Conservation (phyloP, 1,139 yeast species). For the Kodamaea ohmeri region DNA sequence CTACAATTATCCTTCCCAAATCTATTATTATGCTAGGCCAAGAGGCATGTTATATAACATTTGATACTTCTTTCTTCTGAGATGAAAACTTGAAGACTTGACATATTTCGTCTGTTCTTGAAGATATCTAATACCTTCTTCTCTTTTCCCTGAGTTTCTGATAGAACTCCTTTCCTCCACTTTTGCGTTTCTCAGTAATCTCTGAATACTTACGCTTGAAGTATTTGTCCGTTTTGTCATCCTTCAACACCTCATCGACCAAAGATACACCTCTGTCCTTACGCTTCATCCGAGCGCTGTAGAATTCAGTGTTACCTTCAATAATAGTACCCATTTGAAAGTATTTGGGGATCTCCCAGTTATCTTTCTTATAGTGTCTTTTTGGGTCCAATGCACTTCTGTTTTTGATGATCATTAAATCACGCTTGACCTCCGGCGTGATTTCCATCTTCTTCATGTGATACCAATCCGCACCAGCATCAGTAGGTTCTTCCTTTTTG, state of each 20-base stretch:
- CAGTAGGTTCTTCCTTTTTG: constrained; percentile 19
- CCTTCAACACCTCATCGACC: constrained; percentile 79
- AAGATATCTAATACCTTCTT: constrained; percentile 47
- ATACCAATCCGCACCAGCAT: constrained; percentile 73
- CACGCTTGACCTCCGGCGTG: constrained; percentile 72
- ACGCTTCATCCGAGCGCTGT: constrained; percentile 64
- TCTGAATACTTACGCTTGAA: constrained; percentile 82
- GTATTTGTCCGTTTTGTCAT: constrained; percentile 66
- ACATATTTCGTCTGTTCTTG: too few species aligned
- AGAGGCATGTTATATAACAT: too few species aligned
- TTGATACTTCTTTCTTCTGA: too few species aligned
- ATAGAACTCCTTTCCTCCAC: constrained; percentile 72
- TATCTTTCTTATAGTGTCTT: constrained; percentile 88
- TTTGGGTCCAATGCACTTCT: constrained; percentile 93
- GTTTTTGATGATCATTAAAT: constrained; percentile 73
- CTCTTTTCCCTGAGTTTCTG: constrained; percentile 65
- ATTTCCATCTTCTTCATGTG: constrained; percentile 77
- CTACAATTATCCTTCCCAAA: not conserved
- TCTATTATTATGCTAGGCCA: not conserved
- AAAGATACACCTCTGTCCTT: constrained; percentile 75
- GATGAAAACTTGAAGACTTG: too few species aligned
- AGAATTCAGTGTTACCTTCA: constrained; percentile 79
- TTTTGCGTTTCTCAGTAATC: constrained; percentile 69
- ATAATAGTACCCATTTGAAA: constrained; percentile 89
- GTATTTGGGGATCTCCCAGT: constrained; percentile 74